Evolutionary conservation across 2,329 filamentous ascomycete species (phyloP), one percentile per base, ranked within the genome.

Genomic region (Beauveria sp.): DNA sequence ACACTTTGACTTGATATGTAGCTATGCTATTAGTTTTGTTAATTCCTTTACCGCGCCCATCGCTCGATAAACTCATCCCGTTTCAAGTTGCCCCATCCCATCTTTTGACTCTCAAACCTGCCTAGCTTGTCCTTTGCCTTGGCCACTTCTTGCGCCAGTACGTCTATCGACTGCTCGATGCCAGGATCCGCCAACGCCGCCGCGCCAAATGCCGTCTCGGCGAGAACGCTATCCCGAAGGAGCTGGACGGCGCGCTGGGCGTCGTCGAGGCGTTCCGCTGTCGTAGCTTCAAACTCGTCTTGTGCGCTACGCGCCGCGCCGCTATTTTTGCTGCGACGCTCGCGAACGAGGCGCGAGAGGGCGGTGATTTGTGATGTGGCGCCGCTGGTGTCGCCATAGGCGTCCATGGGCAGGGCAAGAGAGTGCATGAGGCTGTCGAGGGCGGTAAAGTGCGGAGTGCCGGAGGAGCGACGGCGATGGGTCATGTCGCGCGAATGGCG

Each of bases 111-210:
- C 58, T 79, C 73, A 0, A 78, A 69, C 14, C 65, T 68, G 4
- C 71, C 71, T 26, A 84, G 65, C 56, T 74, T 74, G 30, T 70
- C 70, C 51, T 69, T 70, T 0, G 78, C 70, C 60, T 74, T 74
- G 2, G 72, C 72, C 51, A 81, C 72, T 69, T 82, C 81, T 55
- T 77, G 73, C 1, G 69, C 69, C 58, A 83, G 65, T 12, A 81
- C 73, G 0, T 70, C 68, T n/a, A 86, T 78, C 1, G 78, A 79
- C 2, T 70, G 73, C 60, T 83, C 79, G 43, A 84, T 78, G 30
- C 83, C 81, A 0, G 79, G 75, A 65, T 86, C 83, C 6, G 78
- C 71, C 6, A 86, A 74, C 10, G 20, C 3, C 12, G 83, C 75
- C n/a, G 75, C 69, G 0, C 74, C 73, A 66, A 77, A 83, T 5